Base-by-base conservation (phyloP, 208 protist genomes). In the Angomonas deanei region DNA sequence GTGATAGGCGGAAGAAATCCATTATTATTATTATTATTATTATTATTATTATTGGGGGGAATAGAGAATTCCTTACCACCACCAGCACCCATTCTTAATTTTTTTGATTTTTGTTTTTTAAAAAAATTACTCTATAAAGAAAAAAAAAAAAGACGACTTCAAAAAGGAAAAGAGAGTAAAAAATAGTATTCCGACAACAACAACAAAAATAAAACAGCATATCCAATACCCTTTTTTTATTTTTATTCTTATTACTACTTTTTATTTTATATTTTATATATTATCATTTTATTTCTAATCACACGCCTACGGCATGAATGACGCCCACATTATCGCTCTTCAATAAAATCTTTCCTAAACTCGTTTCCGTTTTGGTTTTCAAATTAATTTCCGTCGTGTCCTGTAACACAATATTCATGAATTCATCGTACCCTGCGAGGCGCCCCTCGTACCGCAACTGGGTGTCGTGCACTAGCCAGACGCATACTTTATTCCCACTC, bases 351-450 rank as follows among this genome's bases (percentile, higher is more conserved):
- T 83, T 93, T 17, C 92, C 92, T 17, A 97, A 34, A 15, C 60
- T 50, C 47, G 11, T 26, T 15, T 26, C n/a, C 52, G 86, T 70
- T 30, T 72, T 70, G 33, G 67, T 93, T 67, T 92, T 93, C 13
- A 74, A 6, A 74, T 96, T 84, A 0, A 91, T 80, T 73, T 98
- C 94, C 24, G 76, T 68, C 15, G 91, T 83, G 32, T 98, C 84
- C 21, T 83, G 88, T 3, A 98, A 71, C 27, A 97, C 90, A 6
- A 98, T 60, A 64, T 98, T 98, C 88, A 97, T 97, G 56, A 92
- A 98, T 66, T 97, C 88, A 60, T 98, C 94, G 68, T 97, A 97
- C 34, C 92, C 94, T 15, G 93, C 56, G 0, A 97, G 56, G 46
- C 74, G 75, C 21, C 89, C 91, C 66, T 96, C 91, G 34, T 96